These are phyloP conservation scores for Lachancea dasiensis DNA, from an alignment of 805 yeast species.

Conservation along the genomic window DNA sequence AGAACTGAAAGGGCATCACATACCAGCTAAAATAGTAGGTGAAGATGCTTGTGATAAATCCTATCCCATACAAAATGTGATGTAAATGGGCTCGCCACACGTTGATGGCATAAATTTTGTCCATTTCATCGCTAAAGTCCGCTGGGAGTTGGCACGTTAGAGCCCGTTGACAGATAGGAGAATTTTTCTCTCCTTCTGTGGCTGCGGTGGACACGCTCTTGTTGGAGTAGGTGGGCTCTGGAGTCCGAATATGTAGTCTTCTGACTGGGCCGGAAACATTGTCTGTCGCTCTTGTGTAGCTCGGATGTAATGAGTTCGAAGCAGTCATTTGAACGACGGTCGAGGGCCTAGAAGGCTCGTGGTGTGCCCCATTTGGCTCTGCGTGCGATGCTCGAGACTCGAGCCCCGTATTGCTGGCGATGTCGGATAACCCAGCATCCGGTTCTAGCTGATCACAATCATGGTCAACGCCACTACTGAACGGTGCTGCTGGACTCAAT, in stretches of 20 bases:
- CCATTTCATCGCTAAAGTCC: constrained; percentile 8
- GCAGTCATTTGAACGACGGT: neutral
- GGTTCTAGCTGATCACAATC: neutral
- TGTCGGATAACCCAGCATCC: constrained; percentile 8
- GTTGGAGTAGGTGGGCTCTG: constrained; percentile 4
- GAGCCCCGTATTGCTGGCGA: constrained; percentile 14
- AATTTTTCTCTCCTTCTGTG: neutral
- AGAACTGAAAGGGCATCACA: constrained; percentile 56
- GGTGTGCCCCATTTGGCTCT: neutral
- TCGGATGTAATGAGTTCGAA: neutral
- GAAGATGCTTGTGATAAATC: constrained; percentile 18
- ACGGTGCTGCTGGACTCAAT: neutral
- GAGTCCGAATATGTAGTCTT: constrained; percentile 1
- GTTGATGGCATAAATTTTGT: constrained; percentile 14
- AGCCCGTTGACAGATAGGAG: constrained; percentile 17
- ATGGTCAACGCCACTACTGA: no score
- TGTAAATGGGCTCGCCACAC: constrained; percentile 21
- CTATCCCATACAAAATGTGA: constrained; percentile 17
- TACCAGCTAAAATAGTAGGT: constrained; percentile 34
- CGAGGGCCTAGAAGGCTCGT: no score
- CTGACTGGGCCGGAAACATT: neutral
- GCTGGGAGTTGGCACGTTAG: constrained; percentile 17
- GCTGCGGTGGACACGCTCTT: neutral
- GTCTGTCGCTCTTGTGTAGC: neutral
- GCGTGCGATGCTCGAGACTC: neutral